Conservation (phyloP, 23 red algal species). For the Cyanidioschyzon merolae region DNA sequence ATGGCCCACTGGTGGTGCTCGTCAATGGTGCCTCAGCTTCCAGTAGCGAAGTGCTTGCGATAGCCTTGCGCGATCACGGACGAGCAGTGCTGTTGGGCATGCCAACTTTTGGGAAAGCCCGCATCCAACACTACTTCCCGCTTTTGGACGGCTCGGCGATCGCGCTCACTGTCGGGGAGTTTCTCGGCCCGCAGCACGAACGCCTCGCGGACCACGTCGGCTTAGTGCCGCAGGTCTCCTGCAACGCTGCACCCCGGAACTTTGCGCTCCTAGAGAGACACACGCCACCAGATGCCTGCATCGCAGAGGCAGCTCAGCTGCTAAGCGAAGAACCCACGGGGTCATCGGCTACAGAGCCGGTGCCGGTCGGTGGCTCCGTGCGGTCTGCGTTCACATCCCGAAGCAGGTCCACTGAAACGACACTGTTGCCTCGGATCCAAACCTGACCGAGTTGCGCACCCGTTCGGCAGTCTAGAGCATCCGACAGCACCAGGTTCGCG, state of each 20-base stretch:
- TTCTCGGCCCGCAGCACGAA: slow-evolving; percentile 2
- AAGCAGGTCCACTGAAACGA: background rate
- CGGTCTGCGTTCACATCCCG: too few relatives aligned
- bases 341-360: background rate
- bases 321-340: background rate
- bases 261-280: background rate
- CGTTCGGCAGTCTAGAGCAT: background rate
- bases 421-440: background rate
- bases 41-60: slow-evolving; percentile 25
- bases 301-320: background rate
- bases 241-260: background rate
- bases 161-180: slow-evolving; percentile 22
- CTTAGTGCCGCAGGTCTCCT: background rate
- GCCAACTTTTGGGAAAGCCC: slow-evolving; percentile 28
- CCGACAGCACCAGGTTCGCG: background rate
- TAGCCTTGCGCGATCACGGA: slow-evolving; percentile 17
- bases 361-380: too few relatives aligned
- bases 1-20: slow-evolving; percentile 18
- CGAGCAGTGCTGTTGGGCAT: slow-evolving; percentile 19
- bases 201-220: slow-evolving; percentile 1
- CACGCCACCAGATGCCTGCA: background rate
- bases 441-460: background rate
- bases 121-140: slow-evolving; percentile 26
- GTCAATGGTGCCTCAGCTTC: slow-evolving; percentile 19
- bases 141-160: slow-evolving; percentile 18